Percentiles rank a stretch among this genome's conserved stretches.
These are phyloP conservation scores for Boletus semigastroideus DNA, from an alignment of 1,284 basidiomycete genomes.

Conservation along the genomic window DNA sequence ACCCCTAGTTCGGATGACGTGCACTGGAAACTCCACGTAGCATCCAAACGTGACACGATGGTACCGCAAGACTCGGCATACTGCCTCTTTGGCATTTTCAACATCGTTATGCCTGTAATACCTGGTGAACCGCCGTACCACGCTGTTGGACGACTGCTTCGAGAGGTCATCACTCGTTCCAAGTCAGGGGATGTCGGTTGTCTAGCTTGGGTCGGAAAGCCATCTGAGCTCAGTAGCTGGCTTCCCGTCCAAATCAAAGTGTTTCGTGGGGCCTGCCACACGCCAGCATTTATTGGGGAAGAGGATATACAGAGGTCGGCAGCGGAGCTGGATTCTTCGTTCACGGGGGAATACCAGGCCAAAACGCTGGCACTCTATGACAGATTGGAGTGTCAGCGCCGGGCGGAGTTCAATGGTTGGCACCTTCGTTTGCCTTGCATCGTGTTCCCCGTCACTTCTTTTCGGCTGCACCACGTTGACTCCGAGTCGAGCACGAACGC, in stretches of 20 bases:
- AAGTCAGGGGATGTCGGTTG: slow-evolving; percentile 7
- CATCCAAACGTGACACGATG: slow-evolving; percentile 2
- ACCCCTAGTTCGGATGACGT: slow-evolving; percentile 1
- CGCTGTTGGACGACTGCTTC: slow-evolving; percentile 14
- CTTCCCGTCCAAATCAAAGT: background rate
- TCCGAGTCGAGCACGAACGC: background rate
- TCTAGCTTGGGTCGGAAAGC: slow-evolving; percentile 15
- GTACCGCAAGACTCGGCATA: slow-evolving; percentile 4
- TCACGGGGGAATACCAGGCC: background rate
- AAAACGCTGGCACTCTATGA: background rate
- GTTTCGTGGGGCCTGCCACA: background rate
- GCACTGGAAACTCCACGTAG: slow-evolving; percentile 9
- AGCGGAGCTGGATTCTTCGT: background rate
- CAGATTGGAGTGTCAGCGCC: background rate
- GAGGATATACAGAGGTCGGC: background rate
- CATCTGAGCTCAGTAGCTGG: slow-evolving; percentile 15
- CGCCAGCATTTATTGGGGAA: background rate
- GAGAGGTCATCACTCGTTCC: slow-evolving; percentile 9
- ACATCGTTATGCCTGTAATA: slow-evolving; percentile 5
- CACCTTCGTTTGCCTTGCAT: slow-evolving; percentile 7
- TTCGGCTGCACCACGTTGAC: background rate
- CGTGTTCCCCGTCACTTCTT: slow-evolving; percentile 1
- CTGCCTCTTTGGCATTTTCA: slow-evolving; percentile 10
- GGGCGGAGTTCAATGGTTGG: slow-evolving; percentile 2
- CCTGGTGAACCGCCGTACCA: slow-evolving; percentile 4